These are phyloP conservation scores for Acrocalymma vagum DNA, from an alignment of 2,329 filamentous ascomycete genomes.

Conservation along the genomic window DNA sequence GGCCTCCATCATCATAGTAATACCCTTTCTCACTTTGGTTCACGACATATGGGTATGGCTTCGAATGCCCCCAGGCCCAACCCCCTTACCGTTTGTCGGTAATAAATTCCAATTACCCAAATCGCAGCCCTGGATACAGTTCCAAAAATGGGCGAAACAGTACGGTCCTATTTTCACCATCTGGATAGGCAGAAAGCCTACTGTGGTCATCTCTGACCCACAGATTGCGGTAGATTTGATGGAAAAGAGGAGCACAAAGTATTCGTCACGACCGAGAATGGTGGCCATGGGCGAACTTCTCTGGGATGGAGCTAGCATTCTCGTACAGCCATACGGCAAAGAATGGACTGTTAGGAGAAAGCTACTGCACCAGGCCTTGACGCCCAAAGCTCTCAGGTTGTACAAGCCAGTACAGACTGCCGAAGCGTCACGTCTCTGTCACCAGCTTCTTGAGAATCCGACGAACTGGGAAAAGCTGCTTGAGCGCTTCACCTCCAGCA, in stretches of 20 bases:
- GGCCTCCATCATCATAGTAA: slow-evolving; percentile 34
- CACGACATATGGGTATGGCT: slow-evolving; percentile 39
- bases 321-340: slow-evolving; percentile 60
- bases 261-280: slow-evolving; percentile 55
- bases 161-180: slow-evolving; percentile 60
- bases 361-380: slow-evolving; percentile 52
- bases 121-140: slow-evolving; percentile 44
- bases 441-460: slow-evolving; percentile 51
- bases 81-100: slow-evolving; percentile 56
- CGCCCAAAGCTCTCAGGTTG: slow-evolving; percentile 51
- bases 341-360: slow-evolving; percentile 55
- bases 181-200: slow-evolving; percentile 57
- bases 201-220: slow-evolving; percentile 56
- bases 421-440: slow-evolving; percentile 56
- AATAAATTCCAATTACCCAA: slow-evolving; percentile 43
- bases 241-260: slow-evolving; percentile 56
- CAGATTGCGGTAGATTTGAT: slow-evolving; percentile 54
- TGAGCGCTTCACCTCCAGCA: slow-evolving; percentile 58
- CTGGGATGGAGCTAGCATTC: slow-evolving; percentile 54
- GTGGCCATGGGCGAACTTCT: slow-evolving; percentile 57
- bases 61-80: slow-evolving; percentile 58
- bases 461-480: slow-evolving; percentile 56
- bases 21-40: slow-evolving; percentile 33
- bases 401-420: slow-evolving; percentile 61
- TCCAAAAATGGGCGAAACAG: slow-evolving; percentile 53